Evolutionary conservation across 495 filamentous ascomycete species (phyloP).

Genomic region (Aspergillus incahuasiensis): DNA sequence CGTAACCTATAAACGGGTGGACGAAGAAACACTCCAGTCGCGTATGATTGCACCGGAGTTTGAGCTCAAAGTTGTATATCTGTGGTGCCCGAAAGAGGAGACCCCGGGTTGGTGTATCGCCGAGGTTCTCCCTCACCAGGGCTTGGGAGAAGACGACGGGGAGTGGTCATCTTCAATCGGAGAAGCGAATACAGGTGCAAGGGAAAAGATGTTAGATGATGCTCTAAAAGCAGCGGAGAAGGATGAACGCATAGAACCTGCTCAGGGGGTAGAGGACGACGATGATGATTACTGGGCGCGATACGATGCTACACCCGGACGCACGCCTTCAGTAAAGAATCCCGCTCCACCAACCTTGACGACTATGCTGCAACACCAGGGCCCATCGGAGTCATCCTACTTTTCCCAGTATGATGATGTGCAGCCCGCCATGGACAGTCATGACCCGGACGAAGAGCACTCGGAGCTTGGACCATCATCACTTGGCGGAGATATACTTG

Average conservation of each 20-base stretch:
- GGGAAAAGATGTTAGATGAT: slow-evolving; percentile 36
- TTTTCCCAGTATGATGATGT: slow-evolving; percentile 84
- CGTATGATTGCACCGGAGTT: slow-evolving; percentile 54
- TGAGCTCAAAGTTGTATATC: slow-evolving; percentile 52
- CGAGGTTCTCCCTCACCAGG: slow-evolving; percentile 63
- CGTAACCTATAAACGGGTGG: slow-evolving; percentile 65
- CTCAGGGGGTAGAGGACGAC: slow-evolving; percentile 59
- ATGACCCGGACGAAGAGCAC: slow-evolving; percentile 68
- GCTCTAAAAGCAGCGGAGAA: slow-evolving; percentile 27
- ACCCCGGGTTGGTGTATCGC: slow-evolving; percentile 78
- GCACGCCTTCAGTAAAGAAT: slow-evolving; percentile 67
- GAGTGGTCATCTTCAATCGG: slow-evolving; percentile 49
- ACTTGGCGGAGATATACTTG: slow-evolving; percentile 48
- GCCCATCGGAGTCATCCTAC: slow-evolving; percentile 49
- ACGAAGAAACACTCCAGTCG: slow-evolving; percentile 81
- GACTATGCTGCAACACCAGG: slow-evolving; percentile 29
- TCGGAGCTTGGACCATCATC: slow-evolving; percentile 48
- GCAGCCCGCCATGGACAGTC: slow-evolving; percentile 84
- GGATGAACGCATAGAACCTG: slow-evolving; percentile 20
- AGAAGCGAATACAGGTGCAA: slow-evolving; percentile 46
- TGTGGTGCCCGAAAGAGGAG: slow-evolving; percentile 63
- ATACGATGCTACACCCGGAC: slow-evolving; percentile 80
- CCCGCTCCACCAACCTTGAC: slow-evolving; percentile 46
- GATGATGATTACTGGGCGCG: slow-evolving; percentile 93
- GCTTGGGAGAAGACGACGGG: slow-evolving; percentile 29